Evolutionary conservation across 2,329 filamentous ascomycete species (phyloP).

Genomic region (Claviceps sp.): DNA sequence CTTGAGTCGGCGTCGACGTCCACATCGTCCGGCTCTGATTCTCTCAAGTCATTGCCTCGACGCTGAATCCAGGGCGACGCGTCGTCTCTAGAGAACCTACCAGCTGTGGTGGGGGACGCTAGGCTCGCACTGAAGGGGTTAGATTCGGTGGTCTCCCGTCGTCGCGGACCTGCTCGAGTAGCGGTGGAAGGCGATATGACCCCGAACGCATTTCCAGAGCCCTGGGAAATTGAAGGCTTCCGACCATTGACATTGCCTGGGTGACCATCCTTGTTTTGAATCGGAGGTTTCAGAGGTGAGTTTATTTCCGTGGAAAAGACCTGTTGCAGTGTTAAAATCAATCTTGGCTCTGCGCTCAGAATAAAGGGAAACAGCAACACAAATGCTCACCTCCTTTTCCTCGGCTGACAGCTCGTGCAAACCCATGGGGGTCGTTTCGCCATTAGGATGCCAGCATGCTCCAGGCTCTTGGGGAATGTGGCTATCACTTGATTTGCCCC

Average conservation of each 20-base stretch:
- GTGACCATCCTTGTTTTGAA: constrained; percentile 55
- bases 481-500: constrained; percentile 66
- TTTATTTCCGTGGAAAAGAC: constrained; percentile 80
- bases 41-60: constrained; percentile 39
- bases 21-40: constrained; percentile 40
- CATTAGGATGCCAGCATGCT: constrained; percentile 75
- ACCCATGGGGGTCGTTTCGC: constrained; percentile 56
- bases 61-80: constrained; percentile 42
- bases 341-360: not conserved
- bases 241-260: constrained; percentile 51
- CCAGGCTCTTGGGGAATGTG: constrained; percentile 71
- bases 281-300: constrained; percentile 77
- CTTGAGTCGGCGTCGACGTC: constrained; percentile 25
- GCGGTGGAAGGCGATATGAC: constrained; percentile 59
- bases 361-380: not conserved
- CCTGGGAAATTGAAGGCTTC: constrained; percentile 72
- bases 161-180: constrained; percentile 60
- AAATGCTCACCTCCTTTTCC: constrained; percentile 41
- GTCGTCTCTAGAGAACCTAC: constrained; percentile 51
- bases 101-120: constrained; percentile 46
- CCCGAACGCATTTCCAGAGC: constrained; percentile 49
- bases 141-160: constrained; percentile 66
- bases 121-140: constrained; percentile 45
- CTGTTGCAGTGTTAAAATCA: constrained; percentile 27
- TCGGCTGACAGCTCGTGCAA: constrained; percentile 54